Evolutionary conservation across 176 grass and related monocot genomes (phyloP), one percentile per base, ranked within the genome.

Genomic region (Phyllostachys edulis): DNA sequence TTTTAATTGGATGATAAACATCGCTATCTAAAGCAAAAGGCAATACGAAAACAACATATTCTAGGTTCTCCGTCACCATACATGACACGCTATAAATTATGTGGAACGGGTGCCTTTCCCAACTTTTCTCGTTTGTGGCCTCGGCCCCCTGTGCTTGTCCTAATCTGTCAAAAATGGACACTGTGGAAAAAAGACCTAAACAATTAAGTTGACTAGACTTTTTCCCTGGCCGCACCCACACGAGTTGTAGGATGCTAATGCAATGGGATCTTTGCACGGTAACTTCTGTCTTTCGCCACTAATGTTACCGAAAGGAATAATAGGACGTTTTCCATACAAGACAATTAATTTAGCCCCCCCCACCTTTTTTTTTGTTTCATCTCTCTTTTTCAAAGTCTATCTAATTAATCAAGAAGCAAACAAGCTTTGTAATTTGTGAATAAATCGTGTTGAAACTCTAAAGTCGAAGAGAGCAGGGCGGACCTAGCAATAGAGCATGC

Each of bases 61-160:
- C 56, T 24, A 39, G 55, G 57, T 51, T 23, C 50, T 59, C 32
- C 68, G 2, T 73, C 12, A 20, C 47, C 23, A 24, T 32, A 27
- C 66, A 47, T 46, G 71, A 40, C 57, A 45, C 55, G 20, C 40
- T 36, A 62, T 11, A 24, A 39, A 71, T 83, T 49, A 41, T 38
- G 68, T 38, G 29, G 68, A 64, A 60, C 9, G 34, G 36, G 49
- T 49, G 56, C 67, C 14, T 77, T 66, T 72, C 7, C 0, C 6
- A 21, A 57, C 68, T n/a, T 34, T 89, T 84, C 65, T 5, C 26
- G 59, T 17, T 67, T 74, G 75, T 84, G 87, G 75, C 50, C 3
- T 6, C 1, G 11, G 68, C n/a, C 17, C 69, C 6, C 41, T 34
- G 82, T 85, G 87, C 82, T 11, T 80, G 76, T 89, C 82, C 5